phyloP scores from a whole-genome alignment of 2,329 filamentous ascomycete species.

The Penicillium occitanis region DNA sequence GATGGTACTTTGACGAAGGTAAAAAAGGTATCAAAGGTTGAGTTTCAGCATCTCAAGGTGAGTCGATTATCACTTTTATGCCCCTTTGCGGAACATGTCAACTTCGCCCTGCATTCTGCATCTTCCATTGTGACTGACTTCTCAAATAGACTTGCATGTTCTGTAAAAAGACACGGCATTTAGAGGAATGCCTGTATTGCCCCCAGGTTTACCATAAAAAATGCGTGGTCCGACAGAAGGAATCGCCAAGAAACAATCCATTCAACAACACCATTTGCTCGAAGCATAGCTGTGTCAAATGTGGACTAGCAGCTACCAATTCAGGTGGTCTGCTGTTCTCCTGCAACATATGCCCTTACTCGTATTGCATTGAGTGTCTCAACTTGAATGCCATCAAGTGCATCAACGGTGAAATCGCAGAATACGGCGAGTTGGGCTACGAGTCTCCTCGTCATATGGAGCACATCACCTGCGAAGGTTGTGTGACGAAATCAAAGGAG shows the following conservation, averaged over 20 bases:
- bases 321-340: conserved; percentile 48
- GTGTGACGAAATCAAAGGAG: not conserved
- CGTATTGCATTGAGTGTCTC: conserved; percentile 61
- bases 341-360: conserved; percentile 57
- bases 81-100: not conserved
- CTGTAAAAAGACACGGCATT: conserved; percentile 7
- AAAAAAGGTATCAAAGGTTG: conserved; percentile 40
- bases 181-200: conserved; percentile 40
- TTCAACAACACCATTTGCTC: conserved; percentile 49
- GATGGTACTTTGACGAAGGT: not conserved
- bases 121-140: not conserved
- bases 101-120: not conserved
- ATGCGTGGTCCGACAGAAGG: too few relatives aligned
- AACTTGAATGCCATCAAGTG: conserved; percentile 36
- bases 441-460: not conserved
- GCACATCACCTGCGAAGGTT: not conserved
- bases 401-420: not conserved
- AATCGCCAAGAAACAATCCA: conserved; percentile 26
- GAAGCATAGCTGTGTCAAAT: conserved; percentile 57
- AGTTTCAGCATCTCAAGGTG: conserved; percentile 49
- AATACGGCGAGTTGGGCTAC: not conserved
- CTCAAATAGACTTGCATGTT: conserved; percentile 24
- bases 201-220: conserved; percentile 55
- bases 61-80: not conserved
- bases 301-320: conserved; percentile 51